A percentile compares a stretch with the other conserved stretches of the same genome.
phyloP scores from a whole-genome alignment of 1,284 basidiomycete species.

The Cystobasidiaceae sp. region DNA sequence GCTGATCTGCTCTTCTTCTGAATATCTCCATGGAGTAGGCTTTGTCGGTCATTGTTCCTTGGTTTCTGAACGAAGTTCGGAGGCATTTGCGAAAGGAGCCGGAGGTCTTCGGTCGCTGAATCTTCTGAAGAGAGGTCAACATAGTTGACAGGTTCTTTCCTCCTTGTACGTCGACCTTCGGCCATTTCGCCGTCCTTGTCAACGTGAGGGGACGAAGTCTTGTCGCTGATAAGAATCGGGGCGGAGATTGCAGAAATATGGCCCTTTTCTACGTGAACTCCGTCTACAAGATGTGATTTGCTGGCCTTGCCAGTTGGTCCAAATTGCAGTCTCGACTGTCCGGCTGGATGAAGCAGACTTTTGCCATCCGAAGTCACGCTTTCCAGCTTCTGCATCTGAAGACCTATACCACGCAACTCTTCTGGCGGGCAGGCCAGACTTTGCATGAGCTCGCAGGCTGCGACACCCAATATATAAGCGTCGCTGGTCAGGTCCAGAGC shows the following conservation, averaged over 20 bases:
- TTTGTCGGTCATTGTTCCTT: neutral
- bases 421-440: constrained; percentile 69
- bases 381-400: constrained; percentile 88
- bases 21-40: neutral
- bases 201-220: constrained; percentile 10
- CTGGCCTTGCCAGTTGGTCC: neutral
- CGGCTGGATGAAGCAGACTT: constrained; percentile 26
- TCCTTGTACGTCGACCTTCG: neutral
- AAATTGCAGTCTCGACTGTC: constrained; percentile 32
- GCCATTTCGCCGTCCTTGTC: neutral
- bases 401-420: constrained; percentile 87
- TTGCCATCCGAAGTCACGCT: constrained; percentile 40
- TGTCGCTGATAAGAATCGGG: constrained; percentile 17
- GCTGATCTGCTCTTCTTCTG: neutral
- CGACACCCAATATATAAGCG: constrained; percentile 63
- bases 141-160: constrained; percentile 32
- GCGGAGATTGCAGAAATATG: neutral
- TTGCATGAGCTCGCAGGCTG: constrained; percentile 64
- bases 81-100: constrained; percentile 20
- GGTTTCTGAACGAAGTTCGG: neutral
- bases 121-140: constrained; percentile 22
- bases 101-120: constrained; percentile 8
- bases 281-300: neutral
- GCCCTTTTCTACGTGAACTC: neutral
- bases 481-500: constrained; percentile 67